Evolutionary conservation across 2,329 filamentous ascomycete genomes (phyloP), one percentile per base, ranked within the genome.

Genomic region (Fusarium euwallaceae): DNA sequence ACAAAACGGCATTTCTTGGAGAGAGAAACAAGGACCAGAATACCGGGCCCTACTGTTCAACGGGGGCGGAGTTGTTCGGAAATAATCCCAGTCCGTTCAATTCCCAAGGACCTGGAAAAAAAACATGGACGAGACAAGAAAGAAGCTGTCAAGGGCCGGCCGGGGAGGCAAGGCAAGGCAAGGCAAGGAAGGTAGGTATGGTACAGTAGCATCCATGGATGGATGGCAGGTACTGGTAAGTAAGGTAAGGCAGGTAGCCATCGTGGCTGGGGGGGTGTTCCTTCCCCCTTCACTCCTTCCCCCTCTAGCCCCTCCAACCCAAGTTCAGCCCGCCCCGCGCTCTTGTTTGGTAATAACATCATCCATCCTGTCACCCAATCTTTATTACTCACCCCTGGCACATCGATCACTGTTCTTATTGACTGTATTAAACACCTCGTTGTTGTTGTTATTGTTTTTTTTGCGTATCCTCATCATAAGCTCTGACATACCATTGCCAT

Each of bases 311-410:
- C 48, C 60, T 59, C 63, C 61, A 61, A 62, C 61, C 60, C 72
- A 78, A 69, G 61, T 63, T 69, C 71, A 76, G 73, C 72, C 72
- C 71, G 67, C 76, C 76, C 72, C 67, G 73, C 76, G 74, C 69
- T 66, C 58, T 55, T 67, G 66, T 74, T 75, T 77, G 68, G 65
- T 71, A 76, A 78, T 66, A 78, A 77, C 76, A 78, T 78, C 76
- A 78, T 78, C 66, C 76, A 78, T 76, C 66, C 69, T 48, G 64
- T 67, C 62, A 64, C 63, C 69, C 64, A 69, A 71, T 75, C 73
- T 64, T 74, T 73, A 68, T 70, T 74, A 61, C 67, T 78, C 55
- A 69, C 61, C 76, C 64, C 65, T 69, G 64, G 36, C 55, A 43
- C 62, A 64, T 63, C 59, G 61, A 76, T 72, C 65, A 73, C 66